Base-by-base conservation (phyloP, 495 filamentous ascomycete species). In the Aspergillus biplanus region DNA sequence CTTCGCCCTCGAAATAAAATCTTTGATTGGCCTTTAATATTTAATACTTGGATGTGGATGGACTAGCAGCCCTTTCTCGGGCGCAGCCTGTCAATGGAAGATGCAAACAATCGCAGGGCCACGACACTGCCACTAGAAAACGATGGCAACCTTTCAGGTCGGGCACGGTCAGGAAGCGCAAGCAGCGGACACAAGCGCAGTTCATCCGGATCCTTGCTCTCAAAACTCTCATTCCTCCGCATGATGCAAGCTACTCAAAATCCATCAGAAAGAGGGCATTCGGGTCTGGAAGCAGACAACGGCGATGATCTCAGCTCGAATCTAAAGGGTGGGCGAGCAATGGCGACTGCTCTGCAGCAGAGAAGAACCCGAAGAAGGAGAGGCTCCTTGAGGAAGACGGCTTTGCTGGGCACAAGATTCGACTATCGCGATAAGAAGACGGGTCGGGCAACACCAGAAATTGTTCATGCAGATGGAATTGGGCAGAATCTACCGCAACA, bases 301-400 rank as follows among this genome's bases (percentile, higher is more conserved):
- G 71, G 61, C 66, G 64, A 75, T 58, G 70, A 76, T 56, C 55
- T 78, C 56, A 66, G 67, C 37, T 54, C 71, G 66, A 70, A 63
- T 68, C 68, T 64, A 65, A 74, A 21, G 73, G 68, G 75, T 67
- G 79, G 81, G 9, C 76, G 85, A 66, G 80, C 86, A 61, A 83
- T 86, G 80, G 78, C 83, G 27, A 75, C 74, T 52, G 80, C 78
- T 13, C 72, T 84, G 13, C 85, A 89, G 63, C 87, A 90, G 62
- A 83, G 86, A 42, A 78, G 73, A 52, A 89, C 88, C 8, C 84
- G 92, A 31, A 86, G 88, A 60, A 87, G 93, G 48, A 87, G 89
- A 64, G 90, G 91, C 6, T 93, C 91, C 6, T 75, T 94, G 59
- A 81, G 91, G 47, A 95, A 94, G 66, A 90, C 91, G 4, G 92